Base-by-base conservation (phyloP, 2,329 filamentous ascomycete species). In the Clonostachys sp. region DNA sequence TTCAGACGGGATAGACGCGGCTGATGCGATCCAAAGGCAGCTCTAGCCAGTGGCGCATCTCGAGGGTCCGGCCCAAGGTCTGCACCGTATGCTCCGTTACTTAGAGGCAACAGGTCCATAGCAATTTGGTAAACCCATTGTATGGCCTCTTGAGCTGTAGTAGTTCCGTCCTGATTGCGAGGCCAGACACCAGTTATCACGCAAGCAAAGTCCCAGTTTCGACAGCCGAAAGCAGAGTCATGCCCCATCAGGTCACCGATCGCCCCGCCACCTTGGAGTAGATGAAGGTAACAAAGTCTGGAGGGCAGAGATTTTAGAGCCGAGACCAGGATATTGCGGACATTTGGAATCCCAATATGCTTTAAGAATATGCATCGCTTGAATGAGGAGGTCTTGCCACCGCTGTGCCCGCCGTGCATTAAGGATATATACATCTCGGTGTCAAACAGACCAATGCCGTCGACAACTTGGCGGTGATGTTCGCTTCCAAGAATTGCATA, bases 141-240 rank as follows among this genome's bases (percentile, higher is more conserved):
- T 5, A 76, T 57, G 3, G 61, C 67, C 47, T 57, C 57, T 50
- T 49, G 63, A 51, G 74, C 66, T 12, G 52, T 38, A 42, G 65
- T 60, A 0, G 67, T 74, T 41, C 58, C 69, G 51, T 82, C 77
- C 59, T 77, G 58, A 10, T 75, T 66, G 14, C 79, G 75, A 3
- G 68, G 66, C 81, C 81, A 86, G 48, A 83, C 74, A 24, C 78
- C 81, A 6, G 81, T 85, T 40, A 86, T 57, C 5, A 85, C 77
- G 53, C 81, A 86, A 42, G 81, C 81, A 64, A 77, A 85, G 34
- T 78, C 70, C 81, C 81, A 86, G 58, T 80, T 71, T 61, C 81
- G 76, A 65, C 75, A 83, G 41, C 82, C 80, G 46, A 86, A 85
- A 46, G 81, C 80, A 48, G 75, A 78, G 24, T 67, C 69, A 51